These are phyloP conservation scores for Vairimorpha necatrix DNA, from an alignment of 371 early-diverging fungal species.

Conservation along the genomic window DNA sequence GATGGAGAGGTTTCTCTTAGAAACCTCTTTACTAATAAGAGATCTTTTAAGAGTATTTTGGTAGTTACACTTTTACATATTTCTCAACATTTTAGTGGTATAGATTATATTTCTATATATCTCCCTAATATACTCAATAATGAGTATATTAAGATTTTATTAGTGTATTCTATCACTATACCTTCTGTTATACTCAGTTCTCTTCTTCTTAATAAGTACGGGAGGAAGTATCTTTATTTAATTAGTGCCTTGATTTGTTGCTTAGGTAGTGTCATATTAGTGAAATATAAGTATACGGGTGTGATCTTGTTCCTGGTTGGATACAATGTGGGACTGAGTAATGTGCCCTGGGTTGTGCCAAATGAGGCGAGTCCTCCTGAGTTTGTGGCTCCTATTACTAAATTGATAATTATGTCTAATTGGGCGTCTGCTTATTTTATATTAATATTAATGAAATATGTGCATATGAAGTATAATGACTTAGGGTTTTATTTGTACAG, in stretches of 20 bases:
- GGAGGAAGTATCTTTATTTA: conserved; percentile 73
- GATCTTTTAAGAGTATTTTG: conserved; percentile 58
- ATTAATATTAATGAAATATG: not conserved
- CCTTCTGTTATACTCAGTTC: conserved; percentile 68
- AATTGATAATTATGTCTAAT: conserved; percentile 20
- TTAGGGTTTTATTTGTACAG: not conserved
- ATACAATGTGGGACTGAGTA: conserved; percentile 75
- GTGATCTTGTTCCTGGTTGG: conserved; percentile 72
- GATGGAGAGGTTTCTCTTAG: conserved; percentile 68
- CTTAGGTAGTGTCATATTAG: conserved; percentile 24
- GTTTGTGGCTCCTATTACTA: conserved; percentile 21
- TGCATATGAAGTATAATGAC: not conserved
- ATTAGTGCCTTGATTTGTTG: conserved; percentile 69
- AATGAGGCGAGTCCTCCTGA: conserved; percentile 72
- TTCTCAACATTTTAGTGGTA: conserved; percentile 75
- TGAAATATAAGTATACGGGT: conserved; percentile 68
- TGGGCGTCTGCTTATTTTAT: conserved; percentile 42
- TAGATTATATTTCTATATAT: conserved; percentile 79
- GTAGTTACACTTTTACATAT: conserved; percentile 66
- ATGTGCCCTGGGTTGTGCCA: conserved; percentile 69
- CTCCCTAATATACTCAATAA: not conserved
- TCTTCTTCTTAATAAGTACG: conserved; percentile 73
- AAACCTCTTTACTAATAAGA: conserved; percentile 64
- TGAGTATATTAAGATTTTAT: conserved; percentile 12
- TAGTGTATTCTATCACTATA: conserved; percentile 12